phyloP scores from a whole-genome alignment of 257 asterid species.

The Coffea eugenioides region DNA sequence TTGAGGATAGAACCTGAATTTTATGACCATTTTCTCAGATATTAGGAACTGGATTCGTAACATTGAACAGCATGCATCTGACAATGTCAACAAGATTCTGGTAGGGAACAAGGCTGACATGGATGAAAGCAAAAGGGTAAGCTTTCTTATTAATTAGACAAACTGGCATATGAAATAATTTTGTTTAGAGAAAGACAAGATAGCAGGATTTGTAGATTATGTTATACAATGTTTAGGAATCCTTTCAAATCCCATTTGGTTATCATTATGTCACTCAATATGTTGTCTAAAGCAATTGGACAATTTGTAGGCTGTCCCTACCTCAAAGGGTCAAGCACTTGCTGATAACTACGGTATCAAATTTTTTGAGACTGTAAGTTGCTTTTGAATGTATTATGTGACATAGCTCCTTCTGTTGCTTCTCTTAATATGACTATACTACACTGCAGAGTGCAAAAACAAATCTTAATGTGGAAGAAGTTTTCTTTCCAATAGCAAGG shows the following conservation, averaged over 20 bases:
- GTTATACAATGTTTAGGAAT: background rate
- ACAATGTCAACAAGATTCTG: slow-evolving; percentile 48
- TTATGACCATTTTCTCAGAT: slow-evolving; percentile 21
- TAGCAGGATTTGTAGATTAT: background rate
- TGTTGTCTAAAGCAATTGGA: slow-evolving; percentile 2
- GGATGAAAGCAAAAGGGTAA: slow-evolving; percentile 53
- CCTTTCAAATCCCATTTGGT: background rate
- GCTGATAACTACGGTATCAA: slow-evolving; percentile 48
- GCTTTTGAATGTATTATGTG: background rate
- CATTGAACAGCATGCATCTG: slow-evolving; percentile 53
- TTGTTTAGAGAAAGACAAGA: background rate
- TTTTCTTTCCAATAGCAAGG: slow-evolving; percentile 44
- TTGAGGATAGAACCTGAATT: background rate
- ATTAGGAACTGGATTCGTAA: slow-evolving; percentile 48
- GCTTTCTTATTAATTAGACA: background rate
- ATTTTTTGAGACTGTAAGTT: slow-evolving; percentile 47
- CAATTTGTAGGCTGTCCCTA: slow-evolving; percentile 39
- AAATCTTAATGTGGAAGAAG: slow-evolving; percentile 47
- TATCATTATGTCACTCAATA: background rate
- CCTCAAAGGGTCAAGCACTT: slow-evolving; percentile 46
- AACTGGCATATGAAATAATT: background rate
- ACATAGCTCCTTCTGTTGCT: background rate
- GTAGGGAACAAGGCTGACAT: slow-evolving; percentile 52
- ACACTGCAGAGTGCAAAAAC: slow-evolving; percentile 44
- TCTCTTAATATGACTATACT: background rate